Percentiles rank a stretch among this genome's conserved stretches.
phyloP scores from a whole-genome alignment of 306 rosid species.

The Abrus precatorius region DNA sequence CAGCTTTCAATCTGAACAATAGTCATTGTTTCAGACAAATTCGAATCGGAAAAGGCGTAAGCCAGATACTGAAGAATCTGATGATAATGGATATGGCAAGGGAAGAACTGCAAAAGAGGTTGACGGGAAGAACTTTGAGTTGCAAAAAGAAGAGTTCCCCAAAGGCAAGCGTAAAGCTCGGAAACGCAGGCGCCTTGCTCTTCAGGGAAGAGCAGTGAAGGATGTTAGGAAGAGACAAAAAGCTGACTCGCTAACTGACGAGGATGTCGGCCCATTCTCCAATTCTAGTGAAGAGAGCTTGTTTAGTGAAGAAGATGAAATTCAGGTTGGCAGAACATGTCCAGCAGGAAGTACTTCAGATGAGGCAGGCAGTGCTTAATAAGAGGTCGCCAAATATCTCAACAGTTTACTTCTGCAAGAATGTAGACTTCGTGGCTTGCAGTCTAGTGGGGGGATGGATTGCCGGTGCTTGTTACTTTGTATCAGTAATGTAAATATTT shows the following conservation, averaged over 20 bases:
- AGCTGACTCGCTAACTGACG: conserved; percentile 63
- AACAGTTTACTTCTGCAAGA: conserved; percentile 22
- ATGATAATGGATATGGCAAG: conserved; percentile 77
- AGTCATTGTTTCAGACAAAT: conserved; percentile 73
- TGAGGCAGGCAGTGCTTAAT: conserved; percentile 65
- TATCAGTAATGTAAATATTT: conserved; percentile 51
- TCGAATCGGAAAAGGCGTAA: conserved; percentile 88
- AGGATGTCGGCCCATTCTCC: conserved; percentile 71
- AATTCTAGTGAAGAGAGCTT: conserved; percentile 84
- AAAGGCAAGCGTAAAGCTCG: conserved; percentile 96
- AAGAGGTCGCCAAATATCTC: conserved; percentile 25
- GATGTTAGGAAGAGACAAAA: conserved; percentile 82
- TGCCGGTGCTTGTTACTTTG: conserved; percentile 3
- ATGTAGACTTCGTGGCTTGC: conserved; percentile 38
- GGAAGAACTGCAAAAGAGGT: conserved; percentile 64
- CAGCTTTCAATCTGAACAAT: conserved; percentile 39
- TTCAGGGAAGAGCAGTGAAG: conserved; percentile 89
- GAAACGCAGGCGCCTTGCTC: conserved; percentile 90
- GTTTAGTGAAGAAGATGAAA: conserved; percentile 85
- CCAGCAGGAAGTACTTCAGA: conserved; percentile 79
- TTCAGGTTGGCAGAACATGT: conserved; percentile 64
- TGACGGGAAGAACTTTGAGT: conserved; percentile 80
- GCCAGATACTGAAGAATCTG: conserved; percentile 86
- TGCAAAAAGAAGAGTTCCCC: conserved; percentile 87
- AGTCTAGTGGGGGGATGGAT: conserved; percentile 38